Evolutionary conservation across 2,329 filamentous ascomycete species (phyloP).

Genomic region (Bipolaris cookei): DNA sequence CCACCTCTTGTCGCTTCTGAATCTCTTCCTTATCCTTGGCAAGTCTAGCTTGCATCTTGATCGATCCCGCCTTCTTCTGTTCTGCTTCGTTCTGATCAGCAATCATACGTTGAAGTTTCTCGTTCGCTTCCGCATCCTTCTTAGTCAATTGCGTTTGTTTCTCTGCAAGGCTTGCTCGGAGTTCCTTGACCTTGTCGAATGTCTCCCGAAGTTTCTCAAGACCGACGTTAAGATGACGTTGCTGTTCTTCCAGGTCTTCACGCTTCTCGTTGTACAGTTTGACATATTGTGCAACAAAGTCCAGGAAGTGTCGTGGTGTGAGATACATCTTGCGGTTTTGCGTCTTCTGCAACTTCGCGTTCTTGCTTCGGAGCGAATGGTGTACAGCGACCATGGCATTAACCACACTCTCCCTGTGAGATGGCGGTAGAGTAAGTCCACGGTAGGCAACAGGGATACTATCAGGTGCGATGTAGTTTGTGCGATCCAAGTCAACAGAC

Average conservation of each 20-base stretch:
- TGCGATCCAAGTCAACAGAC: slow-evolving; percentile 90
- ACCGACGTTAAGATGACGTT: slow-evolving; percentile 96
- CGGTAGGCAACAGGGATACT: slow-evolving; percentile 93
- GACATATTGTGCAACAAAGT: slow-evolving; percentile 98
- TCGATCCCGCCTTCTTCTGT: slow-evolving; percentile 82
- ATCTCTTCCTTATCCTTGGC: slow-evolving; percentile 91
- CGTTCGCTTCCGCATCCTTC: slow-evolving; percentile 94
- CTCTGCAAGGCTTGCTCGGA: slow-evolving; percentile 86
- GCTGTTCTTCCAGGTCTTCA: slow-evolving; percentile 97
- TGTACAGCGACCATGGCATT: slow-evolving; percentile 99
- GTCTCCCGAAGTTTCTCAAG: slow-evolving; percentile 97
- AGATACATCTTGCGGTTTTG: slow-evolving; percentile 92
- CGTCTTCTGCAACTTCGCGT: slow-evolving; percentile 84
- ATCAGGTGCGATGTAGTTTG: slow-evolving; percentile 84
- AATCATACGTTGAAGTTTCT: slow-evolving; percentile 97
- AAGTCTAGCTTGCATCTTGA: slow-evolving; percentile 86
- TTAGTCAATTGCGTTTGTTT: slow-evolving; percentile 93
- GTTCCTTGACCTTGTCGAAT: slow-evolving; percentile 93
- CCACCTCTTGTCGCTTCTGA: slow-evolving; percentile 79
- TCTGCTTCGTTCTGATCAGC: slow-evolving; percentile 95
- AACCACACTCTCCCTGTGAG: slow-evolving; percentile 88
- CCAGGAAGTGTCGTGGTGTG: slow-evolving; percentile 94
- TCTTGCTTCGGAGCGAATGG: slow-evolving; percentile 90
- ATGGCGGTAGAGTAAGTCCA: slow-evolving; percentile 80
- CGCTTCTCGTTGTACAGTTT: slow-evolving; percentile 98